phyloP scores from a whole-genome alignment of 83 land plant genomes.

The Diphasiastrum complanatum region DNA sequence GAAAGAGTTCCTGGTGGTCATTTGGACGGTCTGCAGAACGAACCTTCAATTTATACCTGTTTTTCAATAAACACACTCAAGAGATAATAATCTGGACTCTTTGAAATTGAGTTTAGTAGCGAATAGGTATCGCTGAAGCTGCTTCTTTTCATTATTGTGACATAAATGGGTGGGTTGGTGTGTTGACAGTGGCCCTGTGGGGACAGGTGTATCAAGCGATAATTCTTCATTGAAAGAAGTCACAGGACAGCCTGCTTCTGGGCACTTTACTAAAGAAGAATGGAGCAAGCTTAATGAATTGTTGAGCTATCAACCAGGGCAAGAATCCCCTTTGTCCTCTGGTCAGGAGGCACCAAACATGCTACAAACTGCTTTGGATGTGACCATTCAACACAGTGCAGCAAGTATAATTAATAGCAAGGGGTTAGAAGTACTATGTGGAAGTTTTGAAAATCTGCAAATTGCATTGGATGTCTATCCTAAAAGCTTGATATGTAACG shows the following conservation, averaged over 20 bases:
- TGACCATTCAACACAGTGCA: slow-evolving; percentile 64
- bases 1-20: slow-evolving; percentile 76
- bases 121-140: too few relatives aligned
- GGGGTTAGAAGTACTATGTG: slow-evolving; percentile 69
- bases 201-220: slow-evolving; percentile 2
- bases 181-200: too few relatives aligned
- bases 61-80: not conserved
- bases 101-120: too few relatives aligned
- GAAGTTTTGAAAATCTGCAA: slow-evolving; percentile 69
- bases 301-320: slow-evolving; percentile 62
- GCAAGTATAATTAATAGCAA: slow-evolving; percentile 52
- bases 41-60: not conserved
- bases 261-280: slow-evolving; percentile 75
- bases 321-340: slow-evolving; percentile 34
- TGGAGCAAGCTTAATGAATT: slow-evolving; percentile 85
- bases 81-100: too few relatives aligned
- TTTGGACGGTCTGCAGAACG: slow-evolving; percentile 60
- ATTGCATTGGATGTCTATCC: slow-evolving; percentile 55
- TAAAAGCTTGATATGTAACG: slow-evolving; percentile 58
- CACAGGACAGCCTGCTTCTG: slow-evolving; percentile 11
- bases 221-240: not conserved
- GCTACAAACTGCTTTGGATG: slow-evolving; percentile 52
- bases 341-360: slow-evolving; percentile 60
- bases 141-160: too few relatives aligned
- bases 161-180: too few relatives aligned